Evolutionary conservation across 331 rosid species (phyloP), one percentile per base, ranked within the genome.

Genomic region (Spiraea crenata): DNA sequence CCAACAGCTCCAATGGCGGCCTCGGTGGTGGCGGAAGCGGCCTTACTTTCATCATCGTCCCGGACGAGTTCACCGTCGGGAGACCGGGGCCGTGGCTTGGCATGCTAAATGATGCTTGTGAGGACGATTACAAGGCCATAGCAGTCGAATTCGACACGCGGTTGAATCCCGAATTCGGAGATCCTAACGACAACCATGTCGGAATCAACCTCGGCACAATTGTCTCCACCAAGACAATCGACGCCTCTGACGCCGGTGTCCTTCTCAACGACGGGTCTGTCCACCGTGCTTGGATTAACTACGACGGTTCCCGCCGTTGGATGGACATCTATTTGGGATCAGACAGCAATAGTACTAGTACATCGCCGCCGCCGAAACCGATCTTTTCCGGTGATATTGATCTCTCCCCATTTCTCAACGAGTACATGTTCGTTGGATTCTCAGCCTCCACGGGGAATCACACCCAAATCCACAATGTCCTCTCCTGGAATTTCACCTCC

Each of bases 371-470:
- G 41, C 17, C 76, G 9, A 88, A 82, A 46, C 83, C 93, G 1
- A 75, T 90, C 61, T 88, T 87, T 74, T 85, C 91, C 5, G 90
- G 86, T n/a, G 5, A 70, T 35, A 5, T 88, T 47, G 93, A 90
- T 70, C 88, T 88, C 38, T 81, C 90, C 6, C 87, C 87, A 3
- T 86, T 75, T 72, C 63, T 90, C 0, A 90, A 88, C 1, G 96
- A 90, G 72, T 90, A 90, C 72, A 90, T 90, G 96, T 90, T 90
- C 57, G 89, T 90, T 4, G 96, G 96, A 42, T 90, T 90, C 80
- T 88, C 96, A 35, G 96, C 96, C 76, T 82, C 96, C 51, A 90
- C 96, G 3, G 93, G 96, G 1, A 81, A 88, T 69, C 83, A 65
- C 5, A 88, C 91, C 4, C 96, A 90, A 69, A 82, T 90, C 77